Base-by-base conservation (phyloP, 169 alveolate genomes). In the Plasmodium coatneyi region DNA sequence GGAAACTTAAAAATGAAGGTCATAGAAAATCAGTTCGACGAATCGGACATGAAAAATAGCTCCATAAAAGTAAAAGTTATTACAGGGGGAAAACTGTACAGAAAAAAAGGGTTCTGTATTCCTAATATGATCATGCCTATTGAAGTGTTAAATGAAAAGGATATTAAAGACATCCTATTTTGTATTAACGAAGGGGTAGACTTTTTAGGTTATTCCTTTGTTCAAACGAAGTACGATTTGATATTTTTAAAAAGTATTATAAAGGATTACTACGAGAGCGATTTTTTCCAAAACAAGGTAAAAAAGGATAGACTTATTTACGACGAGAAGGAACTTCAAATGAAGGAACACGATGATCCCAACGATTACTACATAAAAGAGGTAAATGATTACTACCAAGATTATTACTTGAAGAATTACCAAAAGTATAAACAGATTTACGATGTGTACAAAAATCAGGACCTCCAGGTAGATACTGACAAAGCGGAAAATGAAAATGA, bases 21-120 rank as follows among this genome's bases (percentile, higher is more conserved):
- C 28, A 78, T 95, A 14, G 80, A 80, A 54, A 93, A 71, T 43
- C 79, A 92, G 83, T 71, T 83, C 14, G 71, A 82, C 52, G 30
- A 28, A 36, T 52, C 32, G 5, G 41, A 9, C 32, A 71, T 19
- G 34, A 80, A 60, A 10, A 95, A 25, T 49, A 93, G 93, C 32
- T 93, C 95, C 36, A 93, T 96, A 43, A 83, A 87, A 19, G 95
- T 96, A 5, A 80, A 82, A 14, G 97, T 95, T n/a, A 56, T 96
- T 82, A 94, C 95, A 70, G 97, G 96, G 41, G 97, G 97, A 74
- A 92, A 76, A 72, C 46, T 97, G 1, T 95, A 96, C 25, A 93
- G 97, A 76, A 96, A 97, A 76, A 97, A 97, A 90, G 98, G 98
- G 19, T 93, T 97, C 82, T 93, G 97, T 76, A 87, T 95, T n/a